Percentiles rank a stretch among this genome's conserved stretches.
Evolutionary conservation across 1,284 basidiomycete species (phyloP).

Genomic region (Trichosporon sp.): DNA sequence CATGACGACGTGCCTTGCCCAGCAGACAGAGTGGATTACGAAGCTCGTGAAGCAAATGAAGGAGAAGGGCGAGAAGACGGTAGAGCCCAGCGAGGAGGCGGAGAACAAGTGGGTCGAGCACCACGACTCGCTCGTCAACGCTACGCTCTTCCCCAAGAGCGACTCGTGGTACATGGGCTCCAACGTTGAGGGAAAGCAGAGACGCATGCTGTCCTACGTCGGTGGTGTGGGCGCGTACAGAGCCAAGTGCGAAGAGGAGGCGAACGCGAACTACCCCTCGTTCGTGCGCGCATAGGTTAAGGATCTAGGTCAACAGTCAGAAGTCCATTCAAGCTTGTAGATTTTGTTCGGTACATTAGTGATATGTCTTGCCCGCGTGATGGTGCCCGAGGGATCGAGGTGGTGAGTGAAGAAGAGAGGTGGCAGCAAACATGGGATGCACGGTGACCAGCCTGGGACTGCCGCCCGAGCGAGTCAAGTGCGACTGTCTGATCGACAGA

Average conservation of each 20-base stretch:
- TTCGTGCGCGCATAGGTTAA: constrained; percentile 21
- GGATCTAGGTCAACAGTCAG: neutral
- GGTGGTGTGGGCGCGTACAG: constrained; percentile 29
- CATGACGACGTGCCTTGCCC: constrained; percentile 29
- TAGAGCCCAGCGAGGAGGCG: constrained; percentile 26
- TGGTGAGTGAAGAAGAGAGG: too few relatives aligned
- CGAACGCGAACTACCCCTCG: constrained; percentile 25
- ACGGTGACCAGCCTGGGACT: too few relatives aligned
- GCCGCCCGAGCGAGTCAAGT: too few relatives aligned
- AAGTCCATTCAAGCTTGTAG: neutral
- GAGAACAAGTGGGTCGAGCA: constrained; percentile 29
- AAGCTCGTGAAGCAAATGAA: constrained; percentile 8
- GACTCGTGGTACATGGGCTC: constrained; percentile 32
- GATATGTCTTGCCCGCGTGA: too few relatives aligned
- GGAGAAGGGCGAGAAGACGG: constrained; percentile 18
- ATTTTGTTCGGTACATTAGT: neutral
- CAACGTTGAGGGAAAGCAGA: constrained; percentile 29
- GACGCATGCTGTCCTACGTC: constrained; percentile 28
- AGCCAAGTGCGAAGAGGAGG: constrained; percentile 27
- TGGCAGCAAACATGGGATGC: too few relatives aligned
- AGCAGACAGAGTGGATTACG: constrained; percentile 32
- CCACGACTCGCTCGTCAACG: constrained; percentile 26
- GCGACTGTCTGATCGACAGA: neutral
- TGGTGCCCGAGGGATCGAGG: too few relatives aligned
- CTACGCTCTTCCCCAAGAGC: constrained; percentile 24